Evolutionary conservation across 1,284 basidiomycete genomes (phyloP), one percentile per base, ranked within the genome.

Genomic region (Schizopora paradoxa): DNA sequence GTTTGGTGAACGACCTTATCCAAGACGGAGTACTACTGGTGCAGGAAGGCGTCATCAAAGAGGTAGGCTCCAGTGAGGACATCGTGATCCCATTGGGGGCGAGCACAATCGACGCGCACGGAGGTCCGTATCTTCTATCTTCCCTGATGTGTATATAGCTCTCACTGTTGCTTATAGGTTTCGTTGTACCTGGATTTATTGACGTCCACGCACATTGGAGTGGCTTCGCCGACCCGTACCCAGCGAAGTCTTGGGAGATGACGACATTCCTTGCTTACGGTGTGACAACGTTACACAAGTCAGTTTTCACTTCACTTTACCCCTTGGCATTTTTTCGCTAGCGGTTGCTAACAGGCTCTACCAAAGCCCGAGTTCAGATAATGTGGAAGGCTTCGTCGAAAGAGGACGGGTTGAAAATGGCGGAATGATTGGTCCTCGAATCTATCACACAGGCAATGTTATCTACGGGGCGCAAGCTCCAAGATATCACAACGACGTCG

Each of bases 271-370:
- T 86, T 23, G 79, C 83, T 0, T 85, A 85, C 54, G 83, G 83
- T n/a, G 73, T 86, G 6, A 86, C 83, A 0, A 85, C 83, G 1
- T 55, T 86, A 47, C 84, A 86, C 67, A 86, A 86, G 82, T 86
- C 55, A 44, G 71, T 61, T 11, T 23, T 18, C 43, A 14, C 31
- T 26, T 36, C n/a, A 25, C 27, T 27, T 10, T 13, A 22, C n/a
- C 22, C 11, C 13, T 21, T 11, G 43, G 29, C 10, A 18, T 16
- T 43, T 29, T 14, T 11, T 21, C 23, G 19, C 7, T 36, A 28
- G 14, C 7, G 16, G 16, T 10, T n/a, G n/a, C n/a, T 14, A 25
- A 32, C n/a, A n/a, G n/a, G n/a, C n/a, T 16, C 28, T 46, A 18
- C 28, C 48, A 22, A 31, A 85, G 82, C 54, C 82, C 82, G 4